A percentile compares a stretch with the other conserved stretches of the same genome.
Conservation (phyloP, 192 early-diverging fungal species). For the Powellomyces hirtus region DNA sequence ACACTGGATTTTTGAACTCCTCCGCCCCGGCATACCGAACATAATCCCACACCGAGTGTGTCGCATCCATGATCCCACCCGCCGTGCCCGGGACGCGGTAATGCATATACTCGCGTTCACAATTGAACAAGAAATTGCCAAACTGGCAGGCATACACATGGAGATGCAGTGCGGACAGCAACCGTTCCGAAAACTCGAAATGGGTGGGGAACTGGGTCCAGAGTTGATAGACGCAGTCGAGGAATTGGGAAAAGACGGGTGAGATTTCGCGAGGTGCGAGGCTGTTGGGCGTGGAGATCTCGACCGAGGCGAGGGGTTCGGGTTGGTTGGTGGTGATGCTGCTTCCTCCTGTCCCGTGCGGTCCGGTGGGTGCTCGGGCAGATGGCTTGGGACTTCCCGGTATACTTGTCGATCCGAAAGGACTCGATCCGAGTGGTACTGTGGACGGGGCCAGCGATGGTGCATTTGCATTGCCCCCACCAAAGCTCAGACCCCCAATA, state of each 20-base stretch:
- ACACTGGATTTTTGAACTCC: constrained; percentile 59
- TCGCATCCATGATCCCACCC: constrained; percentile 30
- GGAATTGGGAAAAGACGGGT: constrained; percentile 96
- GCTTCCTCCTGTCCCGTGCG: neutral
- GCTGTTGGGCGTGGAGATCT: constrained; percentile 37
- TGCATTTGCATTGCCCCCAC: neutral
- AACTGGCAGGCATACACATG: constrained; percentile 89
- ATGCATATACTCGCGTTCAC: constrained; percentile 68
- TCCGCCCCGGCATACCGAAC: constrained; percentile 53
- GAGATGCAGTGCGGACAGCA: constrained; percentile 79
- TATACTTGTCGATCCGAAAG: neutral
- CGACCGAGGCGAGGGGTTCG: constrained; percentile 8
- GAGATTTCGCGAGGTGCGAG: constrained; percentile 68
- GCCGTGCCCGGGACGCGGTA: neutral
- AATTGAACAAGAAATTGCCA: constrained; percentile 93
- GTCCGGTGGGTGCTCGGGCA: neutral
- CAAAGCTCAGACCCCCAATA: neutral
- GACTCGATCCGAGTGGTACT: neutral
- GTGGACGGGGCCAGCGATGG: neutral
- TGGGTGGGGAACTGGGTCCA: constrained; percentile 81
- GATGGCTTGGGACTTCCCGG: neutral
- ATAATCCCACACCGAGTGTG: constrained; percentile 80
- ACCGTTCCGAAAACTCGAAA: constrained; percentile 89
- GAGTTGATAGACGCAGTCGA: constrained; percentile 95
- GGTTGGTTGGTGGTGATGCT: neutral